Conservation (phyloP, 805 yeast species). For the Zygoascus biomembranicola region DNA sequence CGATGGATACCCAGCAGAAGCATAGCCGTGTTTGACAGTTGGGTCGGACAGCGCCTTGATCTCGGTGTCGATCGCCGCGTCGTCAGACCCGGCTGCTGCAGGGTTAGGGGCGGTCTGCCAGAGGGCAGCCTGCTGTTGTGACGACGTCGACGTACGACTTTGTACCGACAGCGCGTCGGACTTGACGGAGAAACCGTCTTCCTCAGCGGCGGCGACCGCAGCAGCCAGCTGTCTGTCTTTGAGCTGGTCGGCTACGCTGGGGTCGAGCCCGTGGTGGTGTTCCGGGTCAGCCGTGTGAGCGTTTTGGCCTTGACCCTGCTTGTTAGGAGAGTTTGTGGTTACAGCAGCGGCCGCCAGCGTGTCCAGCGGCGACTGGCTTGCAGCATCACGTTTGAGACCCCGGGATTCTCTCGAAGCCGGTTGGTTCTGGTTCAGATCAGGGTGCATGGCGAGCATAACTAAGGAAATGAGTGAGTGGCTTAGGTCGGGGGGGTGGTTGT, state of each 20-base stretch:
- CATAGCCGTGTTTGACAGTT: neutral
- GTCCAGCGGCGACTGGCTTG: neutral
- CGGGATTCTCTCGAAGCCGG: neutral
- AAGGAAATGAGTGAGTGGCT: no score
- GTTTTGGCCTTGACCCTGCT: neutral
- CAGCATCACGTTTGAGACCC: neutral
- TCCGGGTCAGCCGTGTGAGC: neutral
- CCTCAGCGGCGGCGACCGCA: neutral
- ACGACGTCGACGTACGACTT: no score
- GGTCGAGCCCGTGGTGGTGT: neutral
- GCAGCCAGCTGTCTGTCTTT: neutral
- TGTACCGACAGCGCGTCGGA: neutral
- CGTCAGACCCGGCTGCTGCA: neutral
- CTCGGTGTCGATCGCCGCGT: neutral
- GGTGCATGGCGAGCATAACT: neutral
- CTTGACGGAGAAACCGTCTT: neutral
- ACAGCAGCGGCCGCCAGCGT: constrained; percentile 3
- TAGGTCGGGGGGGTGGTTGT: no score
- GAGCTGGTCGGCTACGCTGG: neutral
- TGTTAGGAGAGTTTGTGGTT: neutral
- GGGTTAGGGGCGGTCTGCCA: neutral
- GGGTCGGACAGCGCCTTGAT: neutral
- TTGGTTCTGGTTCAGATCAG: neutral
- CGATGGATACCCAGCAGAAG: neutral
- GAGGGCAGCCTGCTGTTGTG: neutral